phyloP scores from a whole-genome alignment of 2,329 filamentous ascomycete genomes.

The Ophiostoma sp. region DNA sequence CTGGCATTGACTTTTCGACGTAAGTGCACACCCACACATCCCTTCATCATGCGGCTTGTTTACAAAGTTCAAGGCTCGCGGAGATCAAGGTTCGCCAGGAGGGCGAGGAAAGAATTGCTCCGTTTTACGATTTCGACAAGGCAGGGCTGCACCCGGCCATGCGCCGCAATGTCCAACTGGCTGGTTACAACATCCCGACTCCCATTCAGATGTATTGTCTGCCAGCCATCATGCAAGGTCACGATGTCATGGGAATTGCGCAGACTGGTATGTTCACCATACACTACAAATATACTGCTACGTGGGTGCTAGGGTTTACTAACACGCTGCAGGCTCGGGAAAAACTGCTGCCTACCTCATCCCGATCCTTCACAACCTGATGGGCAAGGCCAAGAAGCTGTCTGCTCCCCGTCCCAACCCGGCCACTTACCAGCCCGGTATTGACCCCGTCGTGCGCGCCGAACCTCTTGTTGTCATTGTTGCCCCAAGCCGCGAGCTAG shows the following conservation, averaged over 20 bases:
- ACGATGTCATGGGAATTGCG: slow-evolving; percentile 82
- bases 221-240: slow-evolving; percentile 67
- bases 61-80: slow-evolving; percentile 42
- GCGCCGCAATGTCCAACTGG: slow-evolving; percentile 67
- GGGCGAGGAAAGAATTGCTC: slow-evolving; percentile 46
- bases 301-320: too few species aligned
- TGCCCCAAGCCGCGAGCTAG: slow-evolving; percentile 81
- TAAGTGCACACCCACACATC: background rate
- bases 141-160: slow-evolving; percentile 83
- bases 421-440: slow-evolving; percentile 45
- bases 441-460: slow-evolving; percentile 53
- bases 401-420: slow-evolving; percentile 70
- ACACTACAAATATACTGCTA: too few species aligned
- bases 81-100: slow-evolving; percentile 54
- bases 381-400: slow-evolving; percentile 91
- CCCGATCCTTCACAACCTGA: slow-evolving; percentile 81
- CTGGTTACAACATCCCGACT: slow-evolving; percentile 67
- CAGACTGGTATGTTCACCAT: slow-evolving; percentile 68
- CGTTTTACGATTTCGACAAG: slow-evolving; percentile 58
- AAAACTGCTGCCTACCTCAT: slow-evolving; percentile 93
- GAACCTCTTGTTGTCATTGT: slow-evolving; percentile 86
- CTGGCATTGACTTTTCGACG: slow-evolving; percentile 57
- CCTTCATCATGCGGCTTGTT: slow-evolving; percentile 12
- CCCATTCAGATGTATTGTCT: slow-evolving; percentile 84
- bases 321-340: slow-evolving; percentile 64